Conservation (phyloP, 306 rosid genomes). For the Cyclanthera cordifolia region DNA sequence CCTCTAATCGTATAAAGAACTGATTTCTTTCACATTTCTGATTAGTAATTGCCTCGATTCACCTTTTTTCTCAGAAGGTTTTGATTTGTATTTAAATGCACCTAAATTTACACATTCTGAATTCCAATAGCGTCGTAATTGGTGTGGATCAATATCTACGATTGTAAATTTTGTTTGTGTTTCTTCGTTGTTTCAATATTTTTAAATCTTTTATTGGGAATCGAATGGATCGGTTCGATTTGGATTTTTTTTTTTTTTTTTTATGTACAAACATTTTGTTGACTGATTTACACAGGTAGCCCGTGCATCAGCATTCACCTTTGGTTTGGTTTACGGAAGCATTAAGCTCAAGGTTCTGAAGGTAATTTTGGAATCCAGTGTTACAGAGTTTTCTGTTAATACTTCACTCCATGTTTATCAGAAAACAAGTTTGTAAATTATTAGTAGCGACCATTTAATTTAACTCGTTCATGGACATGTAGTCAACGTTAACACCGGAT, state of each 20-base stretch:
- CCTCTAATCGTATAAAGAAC: not conserved
- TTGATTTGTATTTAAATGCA: not conserved
- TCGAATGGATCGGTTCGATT: not conserved
- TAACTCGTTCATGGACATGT: no score
- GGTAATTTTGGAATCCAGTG: slow-evolving; percentile 12
- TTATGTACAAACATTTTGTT: not conserved
- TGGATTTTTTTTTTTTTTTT: not conserved
- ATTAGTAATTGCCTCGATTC: not conserved
- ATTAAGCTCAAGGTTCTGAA: slow-evolving; percentile 31
- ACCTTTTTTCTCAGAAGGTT: not conserved
- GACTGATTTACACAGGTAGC: slow-evolving; percentile 25
- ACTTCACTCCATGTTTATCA: not conserved
- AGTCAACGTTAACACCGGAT: no score
- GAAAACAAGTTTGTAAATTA: not conserved
- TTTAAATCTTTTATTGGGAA: not conserved
- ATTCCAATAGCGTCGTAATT: not conserved
- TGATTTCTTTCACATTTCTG: not conserved
- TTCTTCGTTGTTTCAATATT: not conserved
- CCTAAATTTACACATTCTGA: not conserved
- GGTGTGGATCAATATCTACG: not conserved
- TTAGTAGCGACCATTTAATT: no score
- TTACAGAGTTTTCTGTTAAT: not conserved
- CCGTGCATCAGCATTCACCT: slow-evolving; percentile 35
- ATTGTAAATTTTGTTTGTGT: not conserved
- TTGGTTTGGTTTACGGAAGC: slow-evolving; percentile 33